Evolutionary conservation across 2,329 filamentous ascomycete genomes (phyloP).

Genomic region (Alternaria gansuensis): DNA sequence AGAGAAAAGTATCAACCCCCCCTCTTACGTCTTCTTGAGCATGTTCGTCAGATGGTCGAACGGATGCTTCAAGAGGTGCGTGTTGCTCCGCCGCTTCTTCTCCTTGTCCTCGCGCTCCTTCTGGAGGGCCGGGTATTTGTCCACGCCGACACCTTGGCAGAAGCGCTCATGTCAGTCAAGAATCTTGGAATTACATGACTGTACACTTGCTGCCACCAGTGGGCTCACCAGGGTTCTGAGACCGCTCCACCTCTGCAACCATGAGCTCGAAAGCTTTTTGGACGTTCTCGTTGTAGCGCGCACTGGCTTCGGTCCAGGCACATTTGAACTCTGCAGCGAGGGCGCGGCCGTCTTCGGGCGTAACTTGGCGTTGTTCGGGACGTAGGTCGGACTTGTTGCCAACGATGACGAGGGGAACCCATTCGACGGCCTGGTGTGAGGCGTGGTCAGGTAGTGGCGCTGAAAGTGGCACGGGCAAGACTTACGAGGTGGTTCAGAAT

Average conservation of each 20-base stretch:
- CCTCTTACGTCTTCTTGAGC: slow-evolving; percentile 8
- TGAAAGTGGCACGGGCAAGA: slow-evolving; percentile 20
- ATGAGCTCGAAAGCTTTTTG: slow-evolving; percentile 91
- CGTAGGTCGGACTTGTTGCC: slow-evolving; percentile 97
- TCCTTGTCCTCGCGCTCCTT: slow-evolving; percentile 8
- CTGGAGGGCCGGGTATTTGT: slow-evolving; percentile 10
- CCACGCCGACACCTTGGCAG: slow-evolving; percentile 18
- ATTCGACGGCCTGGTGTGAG: slow-evolving; percentile 77
- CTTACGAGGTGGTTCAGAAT: slow-evolving; percentile 93
- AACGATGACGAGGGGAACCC: slow-evolving; percentile 91
- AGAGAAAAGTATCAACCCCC: slow-evolving; percentile 3
- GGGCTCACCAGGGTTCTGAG: slow-evolving; percentile 87
- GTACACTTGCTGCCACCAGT: slow-evolving; percentile 80
- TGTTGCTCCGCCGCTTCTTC: slow-evolving; percentile 9
- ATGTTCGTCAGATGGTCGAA: slow-evolving; percentile 3
- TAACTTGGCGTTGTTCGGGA: slow-evolving; percentile 91
- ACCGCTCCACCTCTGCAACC: slow-evolving; percentile 93
- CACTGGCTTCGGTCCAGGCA: slow-evolving; percentile 93
- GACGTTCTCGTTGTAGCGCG: slow-evolving; percentile 93
- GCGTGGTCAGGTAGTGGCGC: slow-evolving; percentile 24
- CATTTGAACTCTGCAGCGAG: slow-evolving; percentile 88
- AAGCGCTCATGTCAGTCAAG: slow-evolving; percentile 31
- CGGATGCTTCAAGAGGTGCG: slow-evolving; percentile 8
- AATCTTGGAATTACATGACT: slow-evolving; percentile 73
- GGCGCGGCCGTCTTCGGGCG: slow-evolving; percentile 82